Conservation (phyloP, 2,329 filamentous ascomycete genomes). For the Fusarium sambucinum region DNA sequence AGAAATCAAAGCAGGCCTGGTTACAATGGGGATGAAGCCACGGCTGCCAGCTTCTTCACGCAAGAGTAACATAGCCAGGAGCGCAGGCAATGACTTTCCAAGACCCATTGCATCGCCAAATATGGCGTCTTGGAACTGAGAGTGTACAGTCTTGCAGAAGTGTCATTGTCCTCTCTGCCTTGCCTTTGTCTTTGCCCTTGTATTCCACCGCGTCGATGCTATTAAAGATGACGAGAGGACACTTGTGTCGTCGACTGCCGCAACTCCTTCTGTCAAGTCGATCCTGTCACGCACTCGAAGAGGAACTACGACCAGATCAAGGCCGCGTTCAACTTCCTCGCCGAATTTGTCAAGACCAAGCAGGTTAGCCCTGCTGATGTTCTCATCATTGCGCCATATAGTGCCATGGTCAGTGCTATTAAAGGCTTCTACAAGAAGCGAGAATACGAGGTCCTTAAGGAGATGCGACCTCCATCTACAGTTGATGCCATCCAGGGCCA, state of each 20-base stretch:
- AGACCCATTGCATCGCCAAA: too few relatives aligned
- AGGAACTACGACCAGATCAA: neutral
- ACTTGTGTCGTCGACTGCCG: neutral
- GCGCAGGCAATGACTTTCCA: too few relatives aligned
- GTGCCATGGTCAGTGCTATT: neutral
- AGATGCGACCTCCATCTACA: neutral
- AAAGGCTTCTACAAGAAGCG: neutral
- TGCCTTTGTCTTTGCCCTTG: neutral
- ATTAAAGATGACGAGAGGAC: neutral
- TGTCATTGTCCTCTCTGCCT: neutral
- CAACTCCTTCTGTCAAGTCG: too few relatives aligned
- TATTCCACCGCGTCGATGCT: neutral
- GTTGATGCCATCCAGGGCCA: neutral
- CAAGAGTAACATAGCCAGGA: too few relatives aligned
- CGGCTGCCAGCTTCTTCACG: too few relatives aligned
- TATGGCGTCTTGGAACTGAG: too few relatives aligned
- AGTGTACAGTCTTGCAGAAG: too few relatives aligned
- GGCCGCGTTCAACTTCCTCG: neutral
- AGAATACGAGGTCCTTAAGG: neutral
- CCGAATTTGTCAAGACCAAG: neutral
- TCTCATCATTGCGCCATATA: neutral
- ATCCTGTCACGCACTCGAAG: neutral
- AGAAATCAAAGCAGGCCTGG: too few relatives aligned
- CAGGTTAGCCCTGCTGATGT: neutral
- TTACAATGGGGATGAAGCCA: too few relatives aligned